A percentile compares a stretch with the other conserved stretches of the same genome.
phyloP scores from a whole-genome alignment of 345 rosid species.

The Rhodomyrtus tomentosa region DNA sequence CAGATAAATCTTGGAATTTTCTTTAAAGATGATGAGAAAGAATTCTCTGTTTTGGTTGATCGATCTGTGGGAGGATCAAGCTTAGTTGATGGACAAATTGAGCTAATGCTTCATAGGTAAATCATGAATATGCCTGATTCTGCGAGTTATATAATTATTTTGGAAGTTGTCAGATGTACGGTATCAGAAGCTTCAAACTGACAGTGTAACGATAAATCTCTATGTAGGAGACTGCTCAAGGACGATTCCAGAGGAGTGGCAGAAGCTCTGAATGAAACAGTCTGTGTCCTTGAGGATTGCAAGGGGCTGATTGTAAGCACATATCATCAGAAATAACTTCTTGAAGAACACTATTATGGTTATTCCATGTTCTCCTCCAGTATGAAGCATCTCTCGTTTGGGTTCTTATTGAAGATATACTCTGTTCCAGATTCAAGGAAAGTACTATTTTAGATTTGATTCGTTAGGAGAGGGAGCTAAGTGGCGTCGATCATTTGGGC shows the following conservation, averaged over 20 bases:
- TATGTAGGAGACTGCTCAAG: constrained; percentile 69
- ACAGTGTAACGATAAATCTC: not conserved
- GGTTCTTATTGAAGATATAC: not conserved
- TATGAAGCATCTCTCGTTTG: not conserved
- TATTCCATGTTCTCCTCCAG: not conserved
- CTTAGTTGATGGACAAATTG: constrained; percentile 83
- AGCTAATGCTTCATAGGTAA: constrained; percentile 94
- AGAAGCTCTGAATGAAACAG: constrained; percentile 79
- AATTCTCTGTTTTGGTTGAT: constrained; percentile 87
- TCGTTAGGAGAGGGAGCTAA: constrained; percentile 85
- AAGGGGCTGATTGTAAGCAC: constrained; percentile 64
- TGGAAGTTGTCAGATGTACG: not conserved
- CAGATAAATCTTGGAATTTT: constrained; percentile 95
- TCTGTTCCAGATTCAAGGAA: constrained; percentile 70
- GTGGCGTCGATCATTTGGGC: constrained; percentile 90
- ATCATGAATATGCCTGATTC: not conserved
- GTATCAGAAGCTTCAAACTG: not conserved
- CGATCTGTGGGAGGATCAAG: constrained; percentile 88
- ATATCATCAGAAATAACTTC: not conserved
- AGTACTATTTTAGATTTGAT: constrained; percentile 77
- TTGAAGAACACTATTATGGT: not conserved
- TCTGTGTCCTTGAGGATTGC: constrained; percentile 57
- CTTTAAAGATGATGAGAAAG: constrained; percentile 57
- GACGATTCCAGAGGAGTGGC: constrained; percentile 93
- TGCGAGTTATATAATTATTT: not conserved